phyloP scores from a whole-genome alignment of 495 filamentous ascomycete species.

The Hamigera avellanea region DNA sequence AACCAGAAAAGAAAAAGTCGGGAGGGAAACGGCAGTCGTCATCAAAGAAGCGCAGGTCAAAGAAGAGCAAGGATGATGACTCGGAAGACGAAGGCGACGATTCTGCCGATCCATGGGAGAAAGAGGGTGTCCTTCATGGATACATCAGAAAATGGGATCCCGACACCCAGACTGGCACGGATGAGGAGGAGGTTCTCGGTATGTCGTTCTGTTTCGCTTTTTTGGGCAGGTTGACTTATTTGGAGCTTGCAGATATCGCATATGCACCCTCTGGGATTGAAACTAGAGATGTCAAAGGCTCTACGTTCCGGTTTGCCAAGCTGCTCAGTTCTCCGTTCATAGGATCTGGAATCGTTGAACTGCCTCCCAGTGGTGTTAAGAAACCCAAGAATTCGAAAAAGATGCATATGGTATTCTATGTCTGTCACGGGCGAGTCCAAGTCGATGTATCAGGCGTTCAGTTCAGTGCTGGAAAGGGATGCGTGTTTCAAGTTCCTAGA shows the following conservation, averaged over 20 bases:
- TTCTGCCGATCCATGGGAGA: slow-evolving; percentile 48
- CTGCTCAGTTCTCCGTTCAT: slow-evolving; percentile 74
- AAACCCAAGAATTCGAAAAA: slow-evolving; percentile 78
- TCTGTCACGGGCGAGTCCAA: slow-evolving; percentile 65
- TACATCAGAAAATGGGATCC: slow-evolving; percentile 46
- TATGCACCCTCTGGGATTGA: slow-evolving; percentile 65
- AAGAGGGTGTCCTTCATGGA: slow-evolving; percentile 45
- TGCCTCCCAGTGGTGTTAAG: slow-evolving; percentile 73
- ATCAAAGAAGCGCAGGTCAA: slow-evolving; percentile 23
- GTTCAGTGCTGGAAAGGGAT: slow-evolving; percentile 75
- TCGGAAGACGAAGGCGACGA: slow-evolving; percentile 37
- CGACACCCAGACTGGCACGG: slow-evolving; percentile 34
- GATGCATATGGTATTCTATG: slow-evolving; percentile 94
- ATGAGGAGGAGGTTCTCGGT: slow-evolving; percentile 49
- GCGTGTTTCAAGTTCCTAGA: slow-evolving; percentile 86
- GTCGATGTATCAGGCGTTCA: slow-evolving; percentile 60
- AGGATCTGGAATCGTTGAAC: slow-evolving; percentile 76
- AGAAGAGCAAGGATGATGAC: slow-evolving; percentile 20
- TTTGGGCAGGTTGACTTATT: slow-evolving; percentile 7
- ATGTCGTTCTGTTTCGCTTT: slow-evolving; percentile 8
- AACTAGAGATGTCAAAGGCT: slow-evolving; percentile 60
- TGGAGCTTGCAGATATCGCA: slow-evolving; percentile 50
- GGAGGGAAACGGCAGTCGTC: slow-evolving; percentile 15
- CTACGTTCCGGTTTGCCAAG: slow-evolving; percentile 77
- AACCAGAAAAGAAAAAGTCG: slow-evolving; percentile 26